Evolutionary conservation across 495 filamentous ascomycete genomes (phyloP).

Genomic region (Beverwykella pulmonaria): DNA sequence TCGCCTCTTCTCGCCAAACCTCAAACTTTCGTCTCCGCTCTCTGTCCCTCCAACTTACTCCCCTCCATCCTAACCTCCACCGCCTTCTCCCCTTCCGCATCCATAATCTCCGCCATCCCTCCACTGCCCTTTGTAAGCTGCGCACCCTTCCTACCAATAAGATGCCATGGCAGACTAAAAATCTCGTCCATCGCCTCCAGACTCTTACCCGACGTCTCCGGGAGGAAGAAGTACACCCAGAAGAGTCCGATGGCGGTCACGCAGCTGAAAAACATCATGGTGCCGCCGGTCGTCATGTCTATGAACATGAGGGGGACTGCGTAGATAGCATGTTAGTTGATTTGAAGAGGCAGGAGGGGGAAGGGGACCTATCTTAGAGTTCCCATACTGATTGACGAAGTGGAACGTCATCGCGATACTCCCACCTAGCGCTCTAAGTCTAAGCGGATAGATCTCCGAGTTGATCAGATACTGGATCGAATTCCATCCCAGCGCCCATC

Average conservation of each 20-base stretch:
- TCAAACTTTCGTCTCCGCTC: constrained; percentile 14
- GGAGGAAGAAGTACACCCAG: constrained; percentile 44
- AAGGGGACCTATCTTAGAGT: constrained; percentile 49
- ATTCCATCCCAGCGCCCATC: constrained; percentile 78
- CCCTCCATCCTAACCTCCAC: constrained; percentile 19
- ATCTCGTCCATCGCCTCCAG: constrained; percentile 69
- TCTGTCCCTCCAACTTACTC: constrained; percentile 3
- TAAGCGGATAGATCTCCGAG: constrained; percentile 71
- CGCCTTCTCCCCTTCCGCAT: constrained; percentile 34
- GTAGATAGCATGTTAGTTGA: neutral
- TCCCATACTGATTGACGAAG: constrained; percentile 75
- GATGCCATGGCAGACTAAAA: constrained; percentile 68
- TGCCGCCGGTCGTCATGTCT: constrained; percentile 51
- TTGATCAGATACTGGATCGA: constrained; percentile 75
- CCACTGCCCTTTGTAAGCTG: constrained; percentile 37
- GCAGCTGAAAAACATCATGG: constrained; percentile 68
- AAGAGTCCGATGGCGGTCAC: constrained; percentile 57
- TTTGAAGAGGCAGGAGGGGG: neutral
- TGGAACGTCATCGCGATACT: constrained; percentile 54
- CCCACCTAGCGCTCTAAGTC: constrained; percentile 40
- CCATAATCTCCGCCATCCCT: constrained; percentile 36
- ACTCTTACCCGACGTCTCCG: constrained; percentile 49
- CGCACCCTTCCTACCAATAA: constrained; percentile 63
- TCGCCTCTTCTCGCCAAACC: no score
- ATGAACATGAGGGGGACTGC: constrained; percentile 56